phyloP scores from a whole-genome alignment of 2,329 filamentous ascomycete species.

The Penicillium corylophilum region DNA sequence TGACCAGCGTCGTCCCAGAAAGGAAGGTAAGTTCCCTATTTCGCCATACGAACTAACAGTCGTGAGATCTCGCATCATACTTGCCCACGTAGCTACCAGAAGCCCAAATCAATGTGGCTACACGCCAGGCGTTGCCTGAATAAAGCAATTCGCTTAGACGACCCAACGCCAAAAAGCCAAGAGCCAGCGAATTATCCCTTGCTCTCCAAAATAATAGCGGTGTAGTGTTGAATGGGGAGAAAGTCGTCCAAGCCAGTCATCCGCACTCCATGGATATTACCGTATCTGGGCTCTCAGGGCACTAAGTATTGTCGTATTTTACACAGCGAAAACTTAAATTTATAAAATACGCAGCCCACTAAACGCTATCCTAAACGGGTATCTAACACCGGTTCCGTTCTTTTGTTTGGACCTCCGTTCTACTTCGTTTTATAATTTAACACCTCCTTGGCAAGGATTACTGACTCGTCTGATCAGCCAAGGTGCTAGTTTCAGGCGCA shows the following conservation, averaged over 20 bases:
- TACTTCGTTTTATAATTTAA: not conserved
- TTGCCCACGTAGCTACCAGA: not conserved
- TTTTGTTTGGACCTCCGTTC: not conserved
- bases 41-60: not conserved
- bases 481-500: not conserved
- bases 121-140: not conserved
- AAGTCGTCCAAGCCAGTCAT: not conserved
- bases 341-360: not conserved
- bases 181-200: not conserved
- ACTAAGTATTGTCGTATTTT: not conserved
- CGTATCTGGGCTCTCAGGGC: not conserved
- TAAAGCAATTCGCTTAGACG: not conserved
- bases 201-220: not conserved
- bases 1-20: not conserved
- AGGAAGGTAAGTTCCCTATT: not conserved
- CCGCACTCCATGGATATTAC: too few relatives aligned
- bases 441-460: not conserved
- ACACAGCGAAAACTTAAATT: conserved; percentile 8
- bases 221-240: not conserved
- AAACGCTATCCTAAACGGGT: not conserved
- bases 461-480: not conserved
- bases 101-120: not conserved
- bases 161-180: not conserved
- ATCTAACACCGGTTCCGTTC: not conserved
- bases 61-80: not conserved